Conservation (phyloP, 768 basidiomycete genomes). For the Lentinula boryana region DNA sequence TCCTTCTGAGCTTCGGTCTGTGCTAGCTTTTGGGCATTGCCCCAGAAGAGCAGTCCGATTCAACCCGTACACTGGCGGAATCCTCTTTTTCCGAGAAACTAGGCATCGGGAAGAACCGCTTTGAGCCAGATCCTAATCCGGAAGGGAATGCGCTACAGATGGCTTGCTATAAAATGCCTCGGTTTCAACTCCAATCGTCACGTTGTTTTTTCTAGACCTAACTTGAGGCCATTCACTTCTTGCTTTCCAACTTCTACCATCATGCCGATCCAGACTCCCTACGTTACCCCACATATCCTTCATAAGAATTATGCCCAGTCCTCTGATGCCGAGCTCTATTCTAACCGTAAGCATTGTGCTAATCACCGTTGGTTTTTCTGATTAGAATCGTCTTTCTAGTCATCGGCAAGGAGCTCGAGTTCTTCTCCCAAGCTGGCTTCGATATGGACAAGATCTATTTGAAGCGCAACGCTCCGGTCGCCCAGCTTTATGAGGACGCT, state of each 20-base stretch:
- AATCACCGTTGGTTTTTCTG: background rate
- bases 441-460: constrained; percentile 97
- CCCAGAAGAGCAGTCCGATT: background rate
- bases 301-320: constrained; percentile 82
- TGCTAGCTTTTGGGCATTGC: background rate
- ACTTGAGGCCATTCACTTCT: background rate
- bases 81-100: constrained; percentile 7
- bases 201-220: constrained; percentile 2
- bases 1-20: background rate
- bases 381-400: constrained; percentile 36
- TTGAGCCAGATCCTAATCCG: constrained; percentile 18
- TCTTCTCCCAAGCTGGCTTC: constrained; percentile 98
- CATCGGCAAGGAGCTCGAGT: constrained; percentile 88
- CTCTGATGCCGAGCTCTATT: constrained; percentile 55
- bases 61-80: background rate
- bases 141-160: constrained; percentile 28
- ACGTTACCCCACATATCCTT: constrained; percentile 85
- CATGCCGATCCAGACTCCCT: constrained; percentile 58
- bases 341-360: constrained; percentile 41
- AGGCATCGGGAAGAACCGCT: constrained; percentile 12
- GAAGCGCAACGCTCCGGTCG: constrained; percentile 88
- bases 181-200: constrained; percentile 10
- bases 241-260: constrained; percentile 54
- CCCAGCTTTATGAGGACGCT: constrained; percentile 94
- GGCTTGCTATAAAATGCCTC: constrained; percentile 24